phyloP scores from a whole-genome alignment of 805 yeast genomes.

The Nakazawaea molendinolei region DNA sequence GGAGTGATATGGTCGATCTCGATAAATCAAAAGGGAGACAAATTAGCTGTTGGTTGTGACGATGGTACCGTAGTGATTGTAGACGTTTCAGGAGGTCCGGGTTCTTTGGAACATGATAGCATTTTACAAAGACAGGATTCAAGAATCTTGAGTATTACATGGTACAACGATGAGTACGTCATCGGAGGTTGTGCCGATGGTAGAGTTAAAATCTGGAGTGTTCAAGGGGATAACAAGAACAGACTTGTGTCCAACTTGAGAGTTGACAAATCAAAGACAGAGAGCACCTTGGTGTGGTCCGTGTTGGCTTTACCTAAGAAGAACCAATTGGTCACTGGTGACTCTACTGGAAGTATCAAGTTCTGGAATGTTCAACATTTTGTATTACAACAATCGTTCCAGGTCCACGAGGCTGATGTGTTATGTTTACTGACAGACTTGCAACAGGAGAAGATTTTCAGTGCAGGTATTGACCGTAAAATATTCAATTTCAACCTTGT shows the following conservation, averaged over 20 bases:
- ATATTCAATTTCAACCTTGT: conserved; percentile 65
- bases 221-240: conserved; percentile 40
- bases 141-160: conserved; percentile 71
- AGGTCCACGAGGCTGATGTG: conserved; percentile 88
- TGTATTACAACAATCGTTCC: conserved; percentile 74
- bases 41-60: conserved; percentile 88
- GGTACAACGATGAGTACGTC: conserved; percentile 59
- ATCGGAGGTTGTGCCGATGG: conserved; percentile 98
- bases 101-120: conserved; percentile 66
- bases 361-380: conserved; percentile 83
- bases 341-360: conserved; percentile 90
- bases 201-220: conserved; percentile 75
- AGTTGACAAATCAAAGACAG: conserved; percentile 83
- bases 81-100: conserved; percentile 83
- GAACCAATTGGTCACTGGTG: conserved; percentile 86
- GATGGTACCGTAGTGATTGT: conserved; percentile 85
- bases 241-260: conserved; percentile 79
- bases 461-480: conserved; percentile 92
- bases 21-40: conserved; percentile 51
- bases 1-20: conserved; percentile 91
- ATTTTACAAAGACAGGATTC: conserved; percentile 80
- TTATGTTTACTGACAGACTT: conserved; percentile 60
- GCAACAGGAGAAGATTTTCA: conserved; percentile 58
- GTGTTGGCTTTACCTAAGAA: conserved; percentile 55
- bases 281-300: conserved; percentile 89